These are phyloP conservation scores for Cafeteria roenbergensis DNA, from an alignment of 108 stramenopile genomes.

Conservation along the genomic window DNA sequence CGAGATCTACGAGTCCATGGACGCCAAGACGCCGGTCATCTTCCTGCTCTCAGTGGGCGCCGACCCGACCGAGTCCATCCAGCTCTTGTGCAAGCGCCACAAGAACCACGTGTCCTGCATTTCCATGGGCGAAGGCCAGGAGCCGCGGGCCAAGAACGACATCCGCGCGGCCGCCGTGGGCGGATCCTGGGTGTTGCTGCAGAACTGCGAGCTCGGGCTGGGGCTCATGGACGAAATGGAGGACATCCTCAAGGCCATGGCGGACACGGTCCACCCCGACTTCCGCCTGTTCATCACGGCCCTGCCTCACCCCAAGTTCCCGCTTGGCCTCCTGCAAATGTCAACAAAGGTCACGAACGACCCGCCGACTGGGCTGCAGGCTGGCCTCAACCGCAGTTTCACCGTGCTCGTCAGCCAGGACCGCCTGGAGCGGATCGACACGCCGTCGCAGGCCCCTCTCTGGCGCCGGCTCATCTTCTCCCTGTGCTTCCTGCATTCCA, in stretches of 20 bases:
- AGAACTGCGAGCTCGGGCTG: conserved; percentile 35
- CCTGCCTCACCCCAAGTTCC: conserved; percentile 27
- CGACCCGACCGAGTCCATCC: conserved; percentile 49
- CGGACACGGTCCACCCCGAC: conserved; percentile 6
- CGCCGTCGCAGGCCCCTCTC: conserved; percentile 10
- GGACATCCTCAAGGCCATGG: conserved; percentile 18
- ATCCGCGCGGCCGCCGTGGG: conserved; percentile 16
- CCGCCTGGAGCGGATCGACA: conserved; percentile 35
- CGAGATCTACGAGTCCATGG: conserved; percentile 28
- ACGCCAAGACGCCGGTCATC: conserved; percentile 34
- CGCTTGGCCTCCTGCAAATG: conserved; percentile 31
- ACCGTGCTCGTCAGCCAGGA: conserved; percentile 37
- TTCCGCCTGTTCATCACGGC: conserved; percentile 32
- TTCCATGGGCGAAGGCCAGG: conserved; percentile 49
- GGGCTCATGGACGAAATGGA: conserved; percentile 26
- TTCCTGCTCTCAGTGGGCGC: conserved; percentile 46
- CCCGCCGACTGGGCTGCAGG: conserved; percentile 34
- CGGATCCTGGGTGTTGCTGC: conserved; percentile 31
- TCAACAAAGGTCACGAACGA: conserved; percentile 37
- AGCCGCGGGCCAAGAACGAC: conserved; percentile 25
- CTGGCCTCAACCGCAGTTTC: conserved; percentile 29
- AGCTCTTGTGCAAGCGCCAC: conserved; percentile 37
- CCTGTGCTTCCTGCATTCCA: conserved; percentile 31
- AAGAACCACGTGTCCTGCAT: conserved; percentile 34
- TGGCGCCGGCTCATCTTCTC: conserved; percentile 34